Base-by-base conservation (phyloP, 2,329 filamentous ascomycete genomes). In the Aspergillaceae sp. region DNA sequence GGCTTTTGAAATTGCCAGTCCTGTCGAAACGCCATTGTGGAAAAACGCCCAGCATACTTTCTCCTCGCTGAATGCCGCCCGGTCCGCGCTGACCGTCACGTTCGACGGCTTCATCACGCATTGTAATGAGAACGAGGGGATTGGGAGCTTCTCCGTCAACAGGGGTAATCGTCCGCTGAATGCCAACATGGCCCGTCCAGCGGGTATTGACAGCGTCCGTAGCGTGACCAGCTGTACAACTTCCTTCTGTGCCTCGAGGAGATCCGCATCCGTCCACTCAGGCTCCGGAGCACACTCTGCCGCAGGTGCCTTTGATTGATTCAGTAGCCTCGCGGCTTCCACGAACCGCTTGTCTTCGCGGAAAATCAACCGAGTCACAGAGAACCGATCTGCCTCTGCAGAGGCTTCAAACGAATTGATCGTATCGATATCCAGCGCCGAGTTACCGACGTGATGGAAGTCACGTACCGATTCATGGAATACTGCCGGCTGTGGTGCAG, bases 41-140 rank as follows among this genome's bases (percentile, higher is more conserved):
- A 98, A 98, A 68, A 96, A 98, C 0, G 91, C 90, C 92, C 92
- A 98, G 61, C 88, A 91, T 36, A 95, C 88, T 66, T 94, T 97
- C 58, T 98, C 92, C 68, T 98, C 92, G 0, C 87, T 91, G 59
- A 94, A 94, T 2, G 84, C 74, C 4, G 78, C 76, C 58, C 91
- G 88, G 61, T 98, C 92, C 5, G 92, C 89, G n/a, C 87, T 90
- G 29, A 98, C 86, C 2, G 87, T 94, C 33, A 89, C 89, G 52
- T 94, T 92, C 50, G 86, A 83, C 2, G 94, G 92, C 61, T 89
- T 92, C 73, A 98, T 90, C 6, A 92, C 75, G 60, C 90, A 96
- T 44, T 87, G 88, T 33, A 95, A 76, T 52, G 90, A 95, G 69
- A 98, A 98, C 0, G 90, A 91, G 42, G 86, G 80, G 40, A 96